Base-by-base conservation (phyloP, 1,284 basidiomycete genomes). In the Agroathelia rolfsii region DNA sequence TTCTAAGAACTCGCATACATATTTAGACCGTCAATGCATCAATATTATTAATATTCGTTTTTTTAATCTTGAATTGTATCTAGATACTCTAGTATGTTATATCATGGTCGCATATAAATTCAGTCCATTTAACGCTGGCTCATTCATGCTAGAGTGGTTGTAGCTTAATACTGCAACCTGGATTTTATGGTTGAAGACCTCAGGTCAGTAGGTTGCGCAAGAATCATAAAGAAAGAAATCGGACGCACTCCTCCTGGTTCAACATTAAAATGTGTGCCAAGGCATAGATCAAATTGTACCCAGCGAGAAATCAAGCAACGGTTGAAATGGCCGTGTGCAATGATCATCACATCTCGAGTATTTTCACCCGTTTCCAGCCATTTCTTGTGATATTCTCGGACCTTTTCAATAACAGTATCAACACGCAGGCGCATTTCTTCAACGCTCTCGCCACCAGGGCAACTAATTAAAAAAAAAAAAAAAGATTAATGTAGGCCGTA, bases 271-370 rank as follows among this genome's bases (percentile, higher is more conserved):
- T 76, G 75, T 5, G 72, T 76, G 15, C n/a, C 84, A 32, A 80
- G 60, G 25, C 55, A 55, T 18, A 88, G 61, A 4, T 73, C 71
- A 48, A 83, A 75, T 16, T 69, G 55, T 43, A 83, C 72, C 85
- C 86, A 89, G 21, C 86, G 76, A 12, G 84, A 59, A 39, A 94
- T 82, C 43, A 94, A 69, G 37, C 78, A 75, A 36, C 90, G 76
- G 37, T 76, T 85, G 55, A 93, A 90, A 55, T 93, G 88, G 1
- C 81, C 84, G 54, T 84, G 83, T 6, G 80, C 78, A 27, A 85
- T 69, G 40, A 87, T 72, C 34, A 82, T 61, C 25, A 89, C 80
- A 43, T 87, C 81, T 18, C 78, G 68, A 24, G 66, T 64, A 30
- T 76, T 66, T 17, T 65, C 53, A 3, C 74, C 74, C 38, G 75